phyloP scores from a whole-genome alignment of 2,329 filamentous ascomycete genomes.

The Microthyrium microscopicum region DNA sequence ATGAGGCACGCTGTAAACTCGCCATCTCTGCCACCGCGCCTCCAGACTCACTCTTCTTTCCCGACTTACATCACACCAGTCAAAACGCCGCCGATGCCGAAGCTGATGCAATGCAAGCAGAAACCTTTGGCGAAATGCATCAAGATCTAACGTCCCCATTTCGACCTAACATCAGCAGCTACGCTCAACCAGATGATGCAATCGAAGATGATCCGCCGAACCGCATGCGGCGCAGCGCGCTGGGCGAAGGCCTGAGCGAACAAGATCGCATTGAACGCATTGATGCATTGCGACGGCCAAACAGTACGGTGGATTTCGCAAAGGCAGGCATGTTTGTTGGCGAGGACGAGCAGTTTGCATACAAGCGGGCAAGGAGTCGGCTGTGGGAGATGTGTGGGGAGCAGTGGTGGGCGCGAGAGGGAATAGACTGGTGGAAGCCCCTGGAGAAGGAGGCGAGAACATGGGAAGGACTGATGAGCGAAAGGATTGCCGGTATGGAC shows the following conservation, averaged over 20 bases:
- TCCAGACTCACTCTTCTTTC: conserved; percentile 65
- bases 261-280: conserved; percentile 10
- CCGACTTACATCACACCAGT: conserved; percentile 29
- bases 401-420: conserved; percentile 50
- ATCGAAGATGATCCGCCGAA: conserved; percentile 35
- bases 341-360: conserved; percentile 68
- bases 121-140: conserved; percentile 57
- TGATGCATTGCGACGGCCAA: conserved; percentile 8
- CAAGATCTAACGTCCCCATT: conserved; percentile 65
- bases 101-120: conserved; percentile 42
- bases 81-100: conserved; percentile 15
- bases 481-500: neutral
- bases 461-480: conserved; percentile 38
- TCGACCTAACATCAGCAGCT: conserved; percentile 58
- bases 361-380: conserved; percentile 59
- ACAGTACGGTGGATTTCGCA: conserved; percentile 39
- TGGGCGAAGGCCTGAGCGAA: conserved; percentile 6
- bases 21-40: conserved; percentile 49
- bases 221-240: conserved; percentile 15
- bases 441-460: conserved; percentile 44
- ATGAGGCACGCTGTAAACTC: conserved; percentile 67
- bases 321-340: conserved; percentile 55
- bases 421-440: conserved; percentile 51
- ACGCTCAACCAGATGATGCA: conserved; percentile 28
- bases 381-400: conserved; percentile 68